Base-by-base conservation (phyloP, 305 asterid species). In the Rubia balearica region DNA sequence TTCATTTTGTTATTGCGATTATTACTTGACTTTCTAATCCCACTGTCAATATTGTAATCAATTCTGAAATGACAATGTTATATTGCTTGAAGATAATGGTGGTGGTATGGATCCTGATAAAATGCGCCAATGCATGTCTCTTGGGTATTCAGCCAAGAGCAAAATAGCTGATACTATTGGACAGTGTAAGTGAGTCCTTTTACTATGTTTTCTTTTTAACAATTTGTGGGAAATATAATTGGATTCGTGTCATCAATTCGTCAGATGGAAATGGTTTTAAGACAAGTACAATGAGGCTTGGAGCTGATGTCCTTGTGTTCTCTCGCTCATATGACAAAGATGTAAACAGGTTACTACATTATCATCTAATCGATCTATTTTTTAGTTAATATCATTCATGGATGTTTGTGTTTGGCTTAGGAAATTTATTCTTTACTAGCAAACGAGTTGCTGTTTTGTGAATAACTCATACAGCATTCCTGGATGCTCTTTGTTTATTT, bases 261-360 rank as follows among this genome's bases (percentile, higher is more conserved):
- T 74, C 87, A 92, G 98, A 94, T 86, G 99, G 99, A 77, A 94
- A 94, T 74, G 98, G 99, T 60, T 94, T 94, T 71, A 94, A 94
- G 86, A 94, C 98, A 11, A 94, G 99, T 83, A 91, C 98, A 43
- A 91, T 94, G 99, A 94, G 99, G 75, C 92, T 94, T 77, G 99
- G 99, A n/a, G 98, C 98, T 41, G 99, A 89, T 89, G 99, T 89
- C 48, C 90, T 94, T 79, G 99, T 94, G 41, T 88, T 94, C 80
- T 88, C 99, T 59, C 88, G 95, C 46, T 78, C 83, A 70, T 64
- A 61, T 73, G 93, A 89, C 74, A 73, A 76, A 59, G 82, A 73
- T 59, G 96, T 85, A 56, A 78, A 65, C 78, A 84, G 97, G 96
- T 90, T 65, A 24, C 64, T 74, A 63, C 71, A 66, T 60, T 42